phyloP scores from a whole-genome alignment of 2,329 filamentous ascomycete genomes.

The Talaromyces marneffei region DNA sequence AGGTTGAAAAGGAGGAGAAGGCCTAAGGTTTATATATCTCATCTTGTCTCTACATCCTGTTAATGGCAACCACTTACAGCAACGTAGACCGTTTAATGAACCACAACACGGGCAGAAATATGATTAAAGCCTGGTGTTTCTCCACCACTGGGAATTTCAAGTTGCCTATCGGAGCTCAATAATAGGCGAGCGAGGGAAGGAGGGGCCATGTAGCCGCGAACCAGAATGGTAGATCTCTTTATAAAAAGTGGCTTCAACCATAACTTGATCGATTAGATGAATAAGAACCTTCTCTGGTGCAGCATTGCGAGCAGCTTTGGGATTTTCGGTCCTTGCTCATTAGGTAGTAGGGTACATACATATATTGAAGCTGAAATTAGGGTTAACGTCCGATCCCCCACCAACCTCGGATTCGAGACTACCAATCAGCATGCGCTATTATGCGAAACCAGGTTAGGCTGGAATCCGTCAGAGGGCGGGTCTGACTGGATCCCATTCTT shows the following conservation, averaged over 20 bases:
- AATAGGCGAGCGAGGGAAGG: neutral
- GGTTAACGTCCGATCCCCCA: neutral
- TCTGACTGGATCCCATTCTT: neutral
- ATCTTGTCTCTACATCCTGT: neutral
- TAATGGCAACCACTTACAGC: neutral
- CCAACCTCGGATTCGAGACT: neutral
- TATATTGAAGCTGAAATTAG: neutral
- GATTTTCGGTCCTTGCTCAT: neutral
- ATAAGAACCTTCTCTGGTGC: neutral
- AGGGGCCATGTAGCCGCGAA: neutral
- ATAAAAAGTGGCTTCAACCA: neutral
- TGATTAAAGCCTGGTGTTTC: neutral
- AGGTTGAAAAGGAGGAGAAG: neutral
- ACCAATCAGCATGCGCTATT: neutral
- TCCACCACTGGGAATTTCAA: neutral
- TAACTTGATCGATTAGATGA: neutral
- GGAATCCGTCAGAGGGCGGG: neutral
- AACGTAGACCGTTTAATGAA: neutral
- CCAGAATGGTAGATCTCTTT: neutral
- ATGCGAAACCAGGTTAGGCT: conserved; percentile 4
- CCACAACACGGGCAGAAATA: neutral
- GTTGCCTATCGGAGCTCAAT: neutral
- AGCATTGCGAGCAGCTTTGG: neutral
- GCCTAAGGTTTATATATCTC: neutral
- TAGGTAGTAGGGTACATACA: neutral